Evolutionary conservation across 441 rosid genomes (phyloP), one percentile per base, ranked within the genome.

Genomic region (Daphne laureola): DNA sequence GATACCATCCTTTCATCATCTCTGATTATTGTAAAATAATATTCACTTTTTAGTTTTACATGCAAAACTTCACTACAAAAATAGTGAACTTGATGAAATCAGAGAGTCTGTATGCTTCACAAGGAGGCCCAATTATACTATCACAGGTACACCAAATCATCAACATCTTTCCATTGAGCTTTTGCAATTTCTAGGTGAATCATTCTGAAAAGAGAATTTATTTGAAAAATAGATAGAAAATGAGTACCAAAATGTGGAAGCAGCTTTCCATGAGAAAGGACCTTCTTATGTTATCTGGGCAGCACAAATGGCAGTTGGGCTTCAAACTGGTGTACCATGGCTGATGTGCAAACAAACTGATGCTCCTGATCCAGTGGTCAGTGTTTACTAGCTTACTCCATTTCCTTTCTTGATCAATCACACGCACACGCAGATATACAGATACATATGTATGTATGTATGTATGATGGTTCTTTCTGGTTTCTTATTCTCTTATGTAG

Each of bases 281-380:
- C 68, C 59, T 17, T 18, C 76, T 0, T 84, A 81, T 58, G 73
- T 81, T 59, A 65, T 16, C 12, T 84, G 88, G 88, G 92, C 86
- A 6, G 86, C 71, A 21, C 65, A 71, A 54, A 84, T 84, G 86
- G 86, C 84, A 0, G 82, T 81, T 2, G 80, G 72, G 14, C 80
- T 75, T 5, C 54, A 72, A 53, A 79, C 86, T 0, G 88, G 86
- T 17, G 88, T 81, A 27, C 92, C 92, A 31, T 84, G 92, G 92
- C 61, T 79, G 16, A 84, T 84, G 92, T 84, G 92, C 73, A 84
- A 84, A 64, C 86, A 79, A 65, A 60, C 70, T 1, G 92, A 84
- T 51, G 86, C 92, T 54, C 88, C 91, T 12, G 86, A 84, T 58
- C 91, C 88, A 0, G 84, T 81, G 74, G 91, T 84, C n/a, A 55